Percentiles rank a stretch among this genome's conserved stretches.
phyloP scores from a whole-genome alignment of 306 rosid species.

The Ammopiptanthus mongolicus region DNA sequence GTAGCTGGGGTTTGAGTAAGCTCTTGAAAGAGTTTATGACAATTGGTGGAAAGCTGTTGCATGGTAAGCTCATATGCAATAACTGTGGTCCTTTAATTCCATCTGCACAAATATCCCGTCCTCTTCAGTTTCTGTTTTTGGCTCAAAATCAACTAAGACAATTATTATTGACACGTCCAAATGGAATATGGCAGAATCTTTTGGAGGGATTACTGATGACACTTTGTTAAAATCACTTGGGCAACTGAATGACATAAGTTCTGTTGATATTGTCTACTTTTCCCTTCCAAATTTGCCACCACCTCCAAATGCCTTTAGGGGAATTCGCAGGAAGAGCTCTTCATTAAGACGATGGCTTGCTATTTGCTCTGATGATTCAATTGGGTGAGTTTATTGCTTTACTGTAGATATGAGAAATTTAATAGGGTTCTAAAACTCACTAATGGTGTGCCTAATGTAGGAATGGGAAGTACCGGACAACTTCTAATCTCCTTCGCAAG shows the following conservation, averaged over 20 bases:
- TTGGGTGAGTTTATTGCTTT: constrained; percentile 44
- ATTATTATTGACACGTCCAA: constrained; percentile 22
- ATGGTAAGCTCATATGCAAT: constrained; percentile 51
- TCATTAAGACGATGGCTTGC: constrained; percentile 95
- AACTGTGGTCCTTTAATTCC: constrained; percentile 15
- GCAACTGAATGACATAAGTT: constrained; percentile 39
- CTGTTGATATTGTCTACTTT: constrained; percentile 51
- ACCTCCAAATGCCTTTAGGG: constrained; percentile 78
- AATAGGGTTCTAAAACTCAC: constrained; percentile 3
- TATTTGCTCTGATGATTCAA: constrained; percentile 80
- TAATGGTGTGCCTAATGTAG: constrained; percentile 33
- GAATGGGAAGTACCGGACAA: constrained; percentile 58
- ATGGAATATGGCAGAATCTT: constrained; percentile 56
- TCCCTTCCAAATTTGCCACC: constrained; percentile 71
- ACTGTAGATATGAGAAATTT: neutral
- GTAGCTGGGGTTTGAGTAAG: constrained; percentile 72
- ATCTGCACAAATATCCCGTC: neutral
- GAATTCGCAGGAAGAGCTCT: constrained; percentile 80
- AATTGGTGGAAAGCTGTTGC: constrained; percentile 66
- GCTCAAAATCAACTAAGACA: constrained; percentile 2
- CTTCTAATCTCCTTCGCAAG: constrained; percentile 75
- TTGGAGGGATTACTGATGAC: constrained; percentile 59
- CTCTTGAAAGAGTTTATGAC: constrained; percentile 66
- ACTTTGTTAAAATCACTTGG: constrained; percentile 57
- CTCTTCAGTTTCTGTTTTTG: constrained; percentile 17